Evolutionary conservation across 345 rosid genomes (phyloP), one percentile per base, ranked within the genome.

Genomic region (Brassica juncea): DNA sequence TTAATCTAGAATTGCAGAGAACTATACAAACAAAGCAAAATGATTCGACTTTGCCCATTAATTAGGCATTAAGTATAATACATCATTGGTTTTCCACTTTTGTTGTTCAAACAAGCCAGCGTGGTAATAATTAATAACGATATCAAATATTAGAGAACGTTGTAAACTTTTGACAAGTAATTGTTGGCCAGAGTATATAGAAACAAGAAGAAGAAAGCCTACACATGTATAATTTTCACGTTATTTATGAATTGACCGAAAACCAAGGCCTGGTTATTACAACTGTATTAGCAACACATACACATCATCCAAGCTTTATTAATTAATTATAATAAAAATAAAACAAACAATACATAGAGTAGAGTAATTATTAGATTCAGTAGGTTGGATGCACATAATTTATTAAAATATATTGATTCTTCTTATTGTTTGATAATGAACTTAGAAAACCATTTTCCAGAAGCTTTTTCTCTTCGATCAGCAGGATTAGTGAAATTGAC

Each of bases 391-490:
- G 39, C 37, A 66, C 1, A 6, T 3, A 23, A 4, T 1, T 14
- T 37, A 74, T 25, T 2, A 37, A 28, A 28, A 58, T 39, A 28
- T 7, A 16, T 66, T 3, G 30, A 5, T 15, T 27, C 44, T 8
- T 4, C 25, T 58, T 59, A 44, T 44, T 68, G 11, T 25, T 59
- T 30, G 76, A 81, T 61, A 74, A 83, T 61, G 80, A 83, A 81
- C 37, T 4, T 88, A 61, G 84, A 84, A 27, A 68, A 84, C 80
- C 82, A 75, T 68, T 76, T 62, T 34, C 77, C 82, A 16, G 77
- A 78, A 37, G 27, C 44, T 63, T 85, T 84, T 78, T 42, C 44
- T 39, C 2, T 52, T 71, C 70, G 25, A 42, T 78, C 77, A 14
- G 30, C 21, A 70, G 81, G 81, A 70, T 77, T 77, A 25, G 71